Conservation (phyloP, 495 filamentous ascomycete genomes). For the Penicillium egyptiacum region DNA sequence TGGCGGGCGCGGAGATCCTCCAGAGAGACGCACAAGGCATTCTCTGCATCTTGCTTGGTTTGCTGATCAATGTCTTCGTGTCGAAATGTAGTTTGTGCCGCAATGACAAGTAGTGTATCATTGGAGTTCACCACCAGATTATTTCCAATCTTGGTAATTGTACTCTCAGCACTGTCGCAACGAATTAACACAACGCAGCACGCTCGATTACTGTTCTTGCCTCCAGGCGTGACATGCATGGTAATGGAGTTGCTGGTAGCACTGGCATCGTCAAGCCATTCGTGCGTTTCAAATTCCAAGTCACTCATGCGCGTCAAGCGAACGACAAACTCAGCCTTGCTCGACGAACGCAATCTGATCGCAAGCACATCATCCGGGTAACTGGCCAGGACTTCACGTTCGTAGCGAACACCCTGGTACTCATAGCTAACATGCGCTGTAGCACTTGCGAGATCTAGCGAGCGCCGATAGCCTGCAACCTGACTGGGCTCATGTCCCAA, state of each 20-base stretch:
- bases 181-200: slow-evolving; percentile 33
- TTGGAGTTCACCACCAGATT: slow-evolving; percentile 31
- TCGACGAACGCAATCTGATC: slow-evolving; percentile 37
- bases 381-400: slow-evolving; percentile 42
- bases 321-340: slow-evolving; percentile 26
- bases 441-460: slow-evolving; percentile 42
- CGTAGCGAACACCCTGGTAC: slow-evolving; percentile 28
- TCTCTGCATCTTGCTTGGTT: slow-evolving; percentile 25
- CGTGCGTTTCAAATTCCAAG: slow-evolving; percentile 41
- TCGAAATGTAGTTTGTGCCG: slow-evolving; percentile 43
- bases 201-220: slow-evolving; percentile 32
- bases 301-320: slow-evolving; percentile 36
- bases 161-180: slow-evolving; percentile 26
- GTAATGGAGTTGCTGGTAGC: slow-evolving; percentile 28
- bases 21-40: slow-evolving; percentile 22
- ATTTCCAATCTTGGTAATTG: slow-evolving; percentile 30
- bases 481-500: slow-evolving; percentile 38
- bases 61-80: slow-evolving; percentile 26
- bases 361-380: slow-evolving; percentile 45
- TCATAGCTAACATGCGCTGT: slow-evolving; percentile 41
- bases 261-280: slow-evolving; percentile 39
- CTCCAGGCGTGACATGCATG: slow-evolving; percentile 44
- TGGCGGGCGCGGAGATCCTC: slow-evolving; percentile 29
- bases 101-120: slow-evolving; percentile 38
- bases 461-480: slow-evolving; percentile 43